These are phyloP conservation scores for Tolypocladium tropicale DNA, from an alignment of 2,329 filamentous ascomycete genomes.

Conservation along the genomic window DNA sequence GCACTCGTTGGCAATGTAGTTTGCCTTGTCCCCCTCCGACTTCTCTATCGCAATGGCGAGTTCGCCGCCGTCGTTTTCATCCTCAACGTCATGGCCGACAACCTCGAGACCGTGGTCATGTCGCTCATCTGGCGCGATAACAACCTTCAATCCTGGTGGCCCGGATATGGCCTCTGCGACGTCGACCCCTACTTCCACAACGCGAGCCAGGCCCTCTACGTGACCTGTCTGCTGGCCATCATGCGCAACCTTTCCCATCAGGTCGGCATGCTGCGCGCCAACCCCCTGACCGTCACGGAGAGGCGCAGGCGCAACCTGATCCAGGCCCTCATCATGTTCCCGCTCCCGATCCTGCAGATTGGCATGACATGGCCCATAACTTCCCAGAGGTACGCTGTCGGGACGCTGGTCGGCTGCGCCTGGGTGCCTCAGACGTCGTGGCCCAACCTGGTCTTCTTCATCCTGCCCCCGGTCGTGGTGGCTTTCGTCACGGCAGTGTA, in stretches of 20 bases:
- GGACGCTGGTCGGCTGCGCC: conserved; percentile 38
- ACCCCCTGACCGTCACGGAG: conserved; percentile 29
- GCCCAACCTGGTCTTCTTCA: conserved; percentile 37
- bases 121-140: conserved; percentile 43
- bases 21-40: conserved; percentile 39
- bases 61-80: conserved; percentile 42
- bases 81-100: conserved; percentile 31
- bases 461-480: conserved; percentile 33
- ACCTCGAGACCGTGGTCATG: conserved; percentile 38
- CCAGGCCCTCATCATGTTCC: conserved; percentile 45
- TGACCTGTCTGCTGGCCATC: conserved; percentile 41
- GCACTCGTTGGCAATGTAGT: conserved; percentile 32
- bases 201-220: conserved; percentile 33
- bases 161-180: conserved; percentile 44
- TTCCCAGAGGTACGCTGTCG: conserved; percentile 37
- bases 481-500: conserved; percentile 33
- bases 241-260: conserved; percentile 43
- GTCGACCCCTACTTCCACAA: conserved; percentile 38
- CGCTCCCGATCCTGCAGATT: conserved; percentile 38
- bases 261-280: conserved; percentile 33
- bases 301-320: conserved; percentile 28
- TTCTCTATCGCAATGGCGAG: conserved; percentile 43
- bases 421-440: conserved; percentile 33
- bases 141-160: conserved; percentile 38
- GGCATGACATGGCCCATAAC: conserved; percentile 37